Conservation (phyloP, 371 early-diverging fungal species). For the Mortierella sp. region DNA sequence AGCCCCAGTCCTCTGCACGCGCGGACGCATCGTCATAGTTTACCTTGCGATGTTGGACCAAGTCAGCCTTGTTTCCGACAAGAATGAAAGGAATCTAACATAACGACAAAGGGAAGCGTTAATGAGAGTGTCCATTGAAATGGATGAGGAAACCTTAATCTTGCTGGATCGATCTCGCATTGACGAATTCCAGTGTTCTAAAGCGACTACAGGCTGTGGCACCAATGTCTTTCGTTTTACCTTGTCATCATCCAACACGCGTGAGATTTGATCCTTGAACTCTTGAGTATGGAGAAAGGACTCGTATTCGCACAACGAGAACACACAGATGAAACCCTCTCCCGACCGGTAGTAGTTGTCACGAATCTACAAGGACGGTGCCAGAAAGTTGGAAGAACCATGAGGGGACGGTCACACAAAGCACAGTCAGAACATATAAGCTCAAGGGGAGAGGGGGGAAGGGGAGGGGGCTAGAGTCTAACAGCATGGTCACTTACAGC, state of each 20-base stretch:
- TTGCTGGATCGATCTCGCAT: no score
- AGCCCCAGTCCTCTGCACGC: slow-evolving; percentile 82
- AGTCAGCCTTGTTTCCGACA: slow-evolving; percentile 90
- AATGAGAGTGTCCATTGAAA: not conserved
- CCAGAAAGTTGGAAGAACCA: not conserved
- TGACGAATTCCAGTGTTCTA: no score
- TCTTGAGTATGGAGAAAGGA: slow-evolving; percentile 85
- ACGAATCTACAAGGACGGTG: slow-evolving; percentile 68
- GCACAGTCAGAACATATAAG: not conserved
- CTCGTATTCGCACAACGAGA: slow-evolving; percentile 86
- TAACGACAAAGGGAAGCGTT: not conserved
- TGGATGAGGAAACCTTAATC: no score
- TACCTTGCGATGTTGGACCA: slow-evolving; percentile 80
- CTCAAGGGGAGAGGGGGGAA: not conserved
- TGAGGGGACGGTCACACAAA: not conserved
- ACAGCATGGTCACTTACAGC: slow-evolving; percentile 61
- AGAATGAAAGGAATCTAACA: slow-evolving; percentile 81
- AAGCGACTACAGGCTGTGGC: not conserved
- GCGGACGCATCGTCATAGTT: slow-evolving; percentile 72
- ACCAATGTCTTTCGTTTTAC: slow-evolving; percentile 50
- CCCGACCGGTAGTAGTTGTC: slow-evolving; percentile 94
- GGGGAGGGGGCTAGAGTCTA: not conserved
- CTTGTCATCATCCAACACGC: slow-evolving; percentile 87
- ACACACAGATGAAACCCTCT: slow-evolving; percentile 92
- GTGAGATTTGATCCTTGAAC: slow-evolving; percentile 89